Base-by-base conservation (phyloP, 352 stramenopile species). In the Plasmopara halstedii region DNA sequence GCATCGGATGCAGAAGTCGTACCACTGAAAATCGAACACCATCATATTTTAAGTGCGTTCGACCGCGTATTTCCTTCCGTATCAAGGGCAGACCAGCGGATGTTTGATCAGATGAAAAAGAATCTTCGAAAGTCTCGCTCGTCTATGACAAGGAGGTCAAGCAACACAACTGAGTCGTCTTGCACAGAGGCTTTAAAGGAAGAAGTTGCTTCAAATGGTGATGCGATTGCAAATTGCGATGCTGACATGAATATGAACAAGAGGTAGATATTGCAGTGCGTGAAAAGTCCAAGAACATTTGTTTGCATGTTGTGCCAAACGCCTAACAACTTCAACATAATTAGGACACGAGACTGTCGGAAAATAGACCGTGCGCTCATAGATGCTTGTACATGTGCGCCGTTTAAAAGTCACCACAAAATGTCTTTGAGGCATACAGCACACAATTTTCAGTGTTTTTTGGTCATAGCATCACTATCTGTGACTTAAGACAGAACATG, bases 21-120 rank as follows among this genome's bases (percentile, higher is more conserved):
- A 13, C 50, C 48, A n/a, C 40, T 88, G 34, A 56, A 50, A 5
- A 93, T 93, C 43, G 55, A 82, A 35, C 65, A 78, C 35, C 41
- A 62, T 7, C 76, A 93, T 57, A 91, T 93, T 44, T 29, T 76
- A 25, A 58, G 46, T n/a, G 79, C 82, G 7, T 91, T 93, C 46
- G 61, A 86, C 4, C 81, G 64, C 15, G 79, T 93, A 11, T 91
- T 93, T 57, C 82, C 82, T 36, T 93, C 82, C 0, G 82, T 93
- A 34, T 91, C 79, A 17, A 72, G 74, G 45, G 73, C 82, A 2
- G 80, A 93, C 25, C 82, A 93, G 56, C 80, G 80, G 20, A 70
- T 93, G 60, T 93, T 90, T 65, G 79, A 93, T 43, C 83, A 82
- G 34, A 93, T 93, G 82, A 91, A 91, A 67, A 85, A 88, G 56